Percentiles rank a stretch among this genome's conserved stretches.
Evolutionary conservation across 2,329 filamentous ascomycete genomes (phyloP).

Genomic region (Samsoniella hepiali): DNA sequence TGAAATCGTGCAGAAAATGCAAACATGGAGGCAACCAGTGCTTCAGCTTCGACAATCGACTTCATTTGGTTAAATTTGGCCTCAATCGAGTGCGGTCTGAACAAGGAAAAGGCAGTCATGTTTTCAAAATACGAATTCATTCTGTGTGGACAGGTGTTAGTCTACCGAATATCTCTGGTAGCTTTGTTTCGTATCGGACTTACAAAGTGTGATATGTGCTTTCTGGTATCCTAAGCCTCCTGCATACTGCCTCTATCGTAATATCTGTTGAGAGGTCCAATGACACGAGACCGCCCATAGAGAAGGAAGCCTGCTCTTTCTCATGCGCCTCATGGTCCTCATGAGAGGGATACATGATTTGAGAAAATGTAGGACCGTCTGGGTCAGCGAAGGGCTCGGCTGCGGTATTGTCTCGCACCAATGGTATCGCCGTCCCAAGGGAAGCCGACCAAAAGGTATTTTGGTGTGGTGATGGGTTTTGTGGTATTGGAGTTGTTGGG

Average conservation of each 20-base stretch:
- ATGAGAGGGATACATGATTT: conserved; percentile 1
- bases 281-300: not conserved
- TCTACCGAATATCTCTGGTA: not conserved
- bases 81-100: not conserved
- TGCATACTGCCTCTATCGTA: not conserved
- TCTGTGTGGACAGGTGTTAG: not conserved
- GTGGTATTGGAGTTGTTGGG: not conserved
- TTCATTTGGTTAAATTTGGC: not conserved
- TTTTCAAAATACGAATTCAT: not conserved
- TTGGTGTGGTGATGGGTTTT: not conserved
- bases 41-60: not conserved
- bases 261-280: not conserved
- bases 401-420: not conserved
- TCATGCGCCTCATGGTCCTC: not conserved
- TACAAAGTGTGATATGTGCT: not conserved
- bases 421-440: not conserved
- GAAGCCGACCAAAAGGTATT: not conserved
- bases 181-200: not conserved
- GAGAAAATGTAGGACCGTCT: not conserved
- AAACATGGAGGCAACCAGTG: not conserved
- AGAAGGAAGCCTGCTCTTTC: not conserved
- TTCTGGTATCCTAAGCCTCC: not conserved
- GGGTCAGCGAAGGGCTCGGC: not conserved
- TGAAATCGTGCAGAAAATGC: not conserved
- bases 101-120: not conserved